Percentiles rank a stretch among this genome's conserved stretches.
Conservation (phyloP, 345 rosid genomes). For the Acer yangbiense region DNA sequence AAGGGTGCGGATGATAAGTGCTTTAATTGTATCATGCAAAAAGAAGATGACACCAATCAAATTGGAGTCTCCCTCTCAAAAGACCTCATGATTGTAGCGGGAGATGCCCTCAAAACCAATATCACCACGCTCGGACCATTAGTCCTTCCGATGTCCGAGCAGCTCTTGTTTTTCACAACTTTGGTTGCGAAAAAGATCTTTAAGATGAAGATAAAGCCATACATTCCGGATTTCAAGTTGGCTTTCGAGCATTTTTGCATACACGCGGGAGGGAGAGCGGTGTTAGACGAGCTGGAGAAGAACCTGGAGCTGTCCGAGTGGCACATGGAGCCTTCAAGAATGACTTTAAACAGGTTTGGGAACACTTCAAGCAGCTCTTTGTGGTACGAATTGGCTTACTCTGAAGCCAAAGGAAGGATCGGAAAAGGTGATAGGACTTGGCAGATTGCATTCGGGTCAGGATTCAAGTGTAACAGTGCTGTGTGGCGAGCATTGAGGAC, state of each 20-base stretch:
- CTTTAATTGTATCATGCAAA: conserved; percentile 48
- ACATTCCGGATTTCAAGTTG: conserved; percentile 59
- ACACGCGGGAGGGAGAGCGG: conserved; percentile 65
- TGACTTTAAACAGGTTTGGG: conserved; percentile 66
- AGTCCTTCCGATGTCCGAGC: conserved; percentile 70
- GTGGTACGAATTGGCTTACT: conserved; percentile 15
- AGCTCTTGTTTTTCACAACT: conserved; percentile 46
- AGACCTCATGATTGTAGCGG: conserved; percentile 62
- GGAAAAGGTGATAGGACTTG: conserved; percentile 57
- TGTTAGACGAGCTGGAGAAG: conserved; percentile 59
- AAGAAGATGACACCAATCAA: conserved; percentile 42
- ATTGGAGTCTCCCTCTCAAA: conserved; percentile 54
- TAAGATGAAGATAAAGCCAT: conserved; percentile 58
- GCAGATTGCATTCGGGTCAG: conserved; percentile 72
- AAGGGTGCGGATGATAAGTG: conserved; percentile 60
- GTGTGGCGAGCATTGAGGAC: conserved; percentile 46
- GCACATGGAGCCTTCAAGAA: conserved; percentile 64
- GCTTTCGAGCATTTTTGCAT: conserved; percentile 75
- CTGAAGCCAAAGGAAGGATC: conserved; percentile 61
- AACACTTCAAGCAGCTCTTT: conserved; percentile 31
- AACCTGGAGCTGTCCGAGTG: conserved; percentile 47
- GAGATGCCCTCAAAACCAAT: conserved; percentile 61
- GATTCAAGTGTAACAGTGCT: conserved; percentile 68
- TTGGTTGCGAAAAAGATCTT: conserved; percentile 46
- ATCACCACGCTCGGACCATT: conserved; percentile 64